These are phyloP conservation scores for Fagus sylvatica DNA, from an alignment of 306 rosid species.

Conservation along the genomic window DNA sequence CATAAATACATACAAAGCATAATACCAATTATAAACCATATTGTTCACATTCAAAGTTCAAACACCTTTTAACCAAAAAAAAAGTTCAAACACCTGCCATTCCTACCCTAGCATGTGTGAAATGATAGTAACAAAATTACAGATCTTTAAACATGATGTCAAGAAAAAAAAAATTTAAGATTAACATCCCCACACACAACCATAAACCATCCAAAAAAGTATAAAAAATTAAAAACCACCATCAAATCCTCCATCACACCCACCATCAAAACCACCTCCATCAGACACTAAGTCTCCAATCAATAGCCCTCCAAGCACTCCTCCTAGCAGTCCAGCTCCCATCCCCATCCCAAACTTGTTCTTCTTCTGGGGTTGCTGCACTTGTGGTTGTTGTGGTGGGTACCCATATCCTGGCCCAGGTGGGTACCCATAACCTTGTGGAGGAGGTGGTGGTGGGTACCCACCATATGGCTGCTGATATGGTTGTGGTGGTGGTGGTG, in stretches of 20 bases:
- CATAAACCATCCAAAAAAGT: background rate
- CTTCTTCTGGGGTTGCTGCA: conserved; percentile 41
- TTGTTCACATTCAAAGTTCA: too few relatives aligned
- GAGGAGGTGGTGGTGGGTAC: conserved; percentile 32
- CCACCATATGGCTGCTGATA: conserved; percentile 11
- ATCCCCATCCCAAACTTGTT: conserved; percentile 65
- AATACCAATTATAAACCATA: too few relatives aligned
- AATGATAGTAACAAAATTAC: background rate
- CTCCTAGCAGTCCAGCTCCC: conserved; percentile 86
- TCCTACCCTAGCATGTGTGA: background rate
- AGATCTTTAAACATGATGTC: background rate
- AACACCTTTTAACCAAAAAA: too few relatives aligned
- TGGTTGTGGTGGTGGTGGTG: background rate
- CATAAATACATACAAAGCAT: too few relatives aligned
- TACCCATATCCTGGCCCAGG: conserved; percentile 44
- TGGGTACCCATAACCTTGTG: conserved; percentile 18
- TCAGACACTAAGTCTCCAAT: conserved; percentile 81
- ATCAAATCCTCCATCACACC: conserved; percentile 43
- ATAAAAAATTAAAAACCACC: conserved; percentile 34
- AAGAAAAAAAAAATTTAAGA: background rate
- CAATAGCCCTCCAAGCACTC: conserved; percentile 69
- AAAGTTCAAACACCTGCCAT: too few relatives aligned
- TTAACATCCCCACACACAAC: background rate
- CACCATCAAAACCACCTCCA: conserved; percentile 35
- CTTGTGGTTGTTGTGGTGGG: conserved; percentile 37